Evolutionary conservation across 2,329 filamentous ascomycete genomes (phyloP).

Genomic region (Rutstroemia sp.): DNA sequence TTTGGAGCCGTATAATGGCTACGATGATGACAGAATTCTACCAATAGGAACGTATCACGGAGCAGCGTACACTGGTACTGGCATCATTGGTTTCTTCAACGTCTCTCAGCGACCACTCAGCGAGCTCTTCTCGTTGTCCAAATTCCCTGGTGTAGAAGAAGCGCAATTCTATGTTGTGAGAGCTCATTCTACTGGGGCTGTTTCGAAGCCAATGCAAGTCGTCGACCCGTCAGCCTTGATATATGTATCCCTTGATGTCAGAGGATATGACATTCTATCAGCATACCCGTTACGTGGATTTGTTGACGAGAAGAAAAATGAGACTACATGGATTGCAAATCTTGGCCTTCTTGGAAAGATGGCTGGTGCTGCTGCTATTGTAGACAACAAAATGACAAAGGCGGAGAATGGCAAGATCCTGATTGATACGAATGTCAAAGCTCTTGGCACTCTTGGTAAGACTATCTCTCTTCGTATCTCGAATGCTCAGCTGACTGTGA

Average conservation of each 20-base stretch:
- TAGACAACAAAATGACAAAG: slow-evolving; percentile 51
- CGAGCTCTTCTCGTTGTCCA: slow-evolving; percentile 61
- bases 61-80: slow-evolving; percentile 56
- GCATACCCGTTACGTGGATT: slow-evolving; percentile 61
- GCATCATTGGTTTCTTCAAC: slow-evolving; percentile 82
- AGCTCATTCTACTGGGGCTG: slow-evolving; percentile 58
- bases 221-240: slow-evolving; percentile 45
- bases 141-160: slow-evolving; percentile 63
- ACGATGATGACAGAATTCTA: slow-evolving; percentile 64
- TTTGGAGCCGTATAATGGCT: slow-evolving; percentile 66
- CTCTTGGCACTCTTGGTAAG: slow-evolving; percentile 65
- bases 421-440: slow-evolving; percentile 67
- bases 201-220: slow-evolving; percentile 45
- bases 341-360: slow-evolving; percentile 82
- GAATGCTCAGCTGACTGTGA: too few species aligned
- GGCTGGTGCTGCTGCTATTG: slow-evolving; percentile 75
- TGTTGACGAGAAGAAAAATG: slow-evolving; percentile 31
- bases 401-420: slow-evolving; percentile 53
- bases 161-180: slow-evolving; percentile 62
- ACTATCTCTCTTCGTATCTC: not conserved
- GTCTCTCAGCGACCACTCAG: slow-evolving; percentile 53
- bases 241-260: slow-evolving; percentile 51
- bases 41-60: slow-evolving; percentile 77
- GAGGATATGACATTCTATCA: slow-evolving; percentile 75
- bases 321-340: slow-evolving; percentile 51